These are phyloP conservation scores for Moesziomyces parantarcticus DNA, from an alignment of 1,284 basidiomycete species.

Conservation along the genomic window DNA sequence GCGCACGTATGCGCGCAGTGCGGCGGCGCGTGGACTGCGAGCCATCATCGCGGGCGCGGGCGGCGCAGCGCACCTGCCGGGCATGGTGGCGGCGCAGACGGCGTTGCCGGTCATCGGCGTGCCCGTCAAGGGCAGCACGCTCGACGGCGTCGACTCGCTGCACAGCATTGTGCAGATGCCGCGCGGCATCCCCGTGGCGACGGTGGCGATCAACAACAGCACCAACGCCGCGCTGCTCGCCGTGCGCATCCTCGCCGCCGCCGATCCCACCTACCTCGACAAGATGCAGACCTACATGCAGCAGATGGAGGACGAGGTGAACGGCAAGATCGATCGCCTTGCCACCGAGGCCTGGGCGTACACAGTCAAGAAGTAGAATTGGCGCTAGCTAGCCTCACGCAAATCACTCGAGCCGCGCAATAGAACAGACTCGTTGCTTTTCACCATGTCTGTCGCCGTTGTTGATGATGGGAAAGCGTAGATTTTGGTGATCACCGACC, in stretches of 20 bases:
- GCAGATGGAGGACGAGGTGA: conserved; percentile 82
- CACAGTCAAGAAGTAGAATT: conserved; percentile 48
- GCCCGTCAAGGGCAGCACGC: conserved; percentile 90
- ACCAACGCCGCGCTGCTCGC: conserved; percentile 94
- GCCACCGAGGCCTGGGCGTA: conserved; percentile 84
- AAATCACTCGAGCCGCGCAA: too few relatives aligned
- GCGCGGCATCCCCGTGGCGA: conserved; percentile 94
- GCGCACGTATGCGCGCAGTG: conserved; percentile 82
- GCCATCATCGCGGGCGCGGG: conserved; percentile 94
- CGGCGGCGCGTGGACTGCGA: conserved; percentile 78
- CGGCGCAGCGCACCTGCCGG: conserved; percentile 95
- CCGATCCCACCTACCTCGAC: conserved; percentile 76
- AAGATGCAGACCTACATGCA: conserved; percentile 83
- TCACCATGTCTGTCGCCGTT: too few relatives aligned
- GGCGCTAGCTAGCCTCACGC: neutral
- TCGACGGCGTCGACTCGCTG: conserved; percentile 95
- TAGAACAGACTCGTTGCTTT: too few relatives aligned
- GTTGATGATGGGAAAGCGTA: too few relatives aligned
- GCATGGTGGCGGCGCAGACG: conserved; percentile 97
- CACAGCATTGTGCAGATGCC: conserved; percentile 99
- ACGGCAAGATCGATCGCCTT: conserved; percentile 82
- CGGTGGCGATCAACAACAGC: conserved; percentile 95
- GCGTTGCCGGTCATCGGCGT: conserved; percentile 93
- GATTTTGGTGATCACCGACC: too few relatives aligned
- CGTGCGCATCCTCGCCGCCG: conserved; percentile 81